A percentile compares a stretch with the other conserved stretches of the same genome.
Conservation (phyloP, 768 basidiomycete species). For the Auricularia heimuer region DNA sequence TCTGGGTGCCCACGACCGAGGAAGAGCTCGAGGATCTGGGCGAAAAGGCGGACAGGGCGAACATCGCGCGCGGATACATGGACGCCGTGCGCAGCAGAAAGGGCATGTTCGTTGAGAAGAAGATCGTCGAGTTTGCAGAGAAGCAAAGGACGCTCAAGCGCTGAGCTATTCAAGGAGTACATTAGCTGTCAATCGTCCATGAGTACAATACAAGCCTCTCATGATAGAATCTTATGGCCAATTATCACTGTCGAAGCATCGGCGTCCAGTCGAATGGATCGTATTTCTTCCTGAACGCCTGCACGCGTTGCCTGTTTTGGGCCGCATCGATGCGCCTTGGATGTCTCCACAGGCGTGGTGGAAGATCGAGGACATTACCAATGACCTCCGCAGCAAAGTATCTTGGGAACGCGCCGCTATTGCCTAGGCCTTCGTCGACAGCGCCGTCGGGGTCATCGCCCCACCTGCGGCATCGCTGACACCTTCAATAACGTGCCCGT, state of each 20-base stretch:
- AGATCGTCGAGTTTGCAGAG: conserved; percentile 92
- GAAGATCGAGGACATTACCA: conserved; percentile 80
- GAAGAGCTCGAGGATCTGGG: conserved; percentile 96
- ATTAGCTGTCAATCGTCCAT: not conserved
- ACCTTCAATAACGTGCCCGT: conserved; percentile 97
- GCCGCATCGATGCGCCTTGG: conserved; percentile 66
- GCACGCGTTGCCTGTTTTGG: conserved; percentile 60
- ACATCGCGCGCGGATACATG: conserved; percentile 91
- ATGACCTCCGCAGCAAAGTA: conserved; percentile 91
- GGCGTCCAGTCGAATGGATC: conserved; percentile 74
- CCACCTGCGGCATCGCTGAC: conserved; percentile 50
- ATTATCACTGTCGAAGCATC: too few relatives aligned
- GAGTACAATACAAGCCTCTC: too few relatives aligned
- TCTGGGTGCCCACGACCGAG: conserved; percentile 96
- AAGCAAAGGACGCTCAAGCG: conserved; percentile 83
- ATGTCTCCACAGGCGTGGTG: conserved; percentile 76
- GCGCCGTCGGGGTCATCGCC: conserved; percentile 51
- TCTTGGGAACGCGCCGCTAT: conserved; percentile 86
- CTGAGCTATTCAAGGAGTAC: conserved; percentile 10
- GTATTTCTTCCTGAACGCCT: conserved; percentile 63
- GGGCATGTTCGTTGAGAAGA: conserved; percentile 90
- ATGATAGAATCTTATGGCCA: too few relatives aligned
- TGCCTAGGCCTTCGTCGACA: conserved; percentile 79
- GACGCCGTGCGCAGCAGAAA: conserved; percentile 85
- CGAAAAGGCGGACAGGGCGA: conserved; percentile 87